phyloP scores from a whole-genome alignment of 2,329 filamentous ascomycete species.

The Mycogone perniciosa region DNA sequence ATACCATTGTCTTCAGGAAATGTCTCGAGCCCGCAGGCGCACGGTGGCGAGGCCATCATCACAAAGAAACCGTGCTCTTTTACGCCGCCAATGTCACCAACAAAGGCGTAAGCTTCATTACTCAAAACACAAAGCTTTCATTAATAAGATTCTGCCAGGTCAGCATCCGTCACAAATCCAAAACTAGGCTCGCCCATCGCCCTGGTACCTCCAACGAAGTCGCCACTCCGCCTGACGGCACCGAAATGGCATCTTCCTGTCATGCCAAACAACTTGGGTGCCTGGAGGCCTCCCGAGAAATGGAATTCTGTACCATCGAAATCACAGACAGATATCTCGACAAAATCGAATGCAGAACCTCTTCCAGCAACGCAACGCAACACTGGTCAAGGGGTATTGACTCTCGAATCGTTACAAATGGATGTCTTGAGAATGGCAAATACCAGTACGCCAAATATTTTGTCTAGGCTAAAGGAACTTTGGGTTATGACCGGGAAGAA shows the following conservation, averaged over 20 bases:
- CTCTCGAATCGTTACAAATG: conserved; percentile 1
- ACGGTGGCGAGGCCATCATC: conserved; percentile 9
- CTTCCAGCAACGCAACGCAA: background rate
- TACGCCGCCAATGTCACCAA: conserved; percentile 25
- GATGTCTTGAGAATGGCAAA: conserved; percentile 6
- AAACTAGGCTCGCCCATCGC: background rate
- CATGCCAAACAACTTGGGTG: conserved; percentile 10
- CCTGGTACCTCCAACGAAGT: conserved; percentile 12
- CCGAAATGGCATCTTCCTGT: background rate
- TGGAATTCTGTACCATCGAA: conserved; percentile 7
- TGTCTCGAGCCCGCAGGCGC: no score
- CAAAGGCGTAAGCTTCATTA: conserved; percentile 21
- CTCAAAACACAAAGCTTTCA: background rate
- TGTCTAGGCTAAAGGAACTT: conserved; percentile 15
- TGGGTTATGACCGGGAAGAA: background rate
- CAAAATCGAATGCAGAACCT: background rate
- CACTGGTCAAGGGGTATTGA: background rate
- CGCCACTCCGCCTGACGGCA: conserved; percentile 7
- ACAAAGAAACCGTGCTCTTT: conserved; percentile 14
- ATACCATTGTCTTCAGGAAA: background rate
- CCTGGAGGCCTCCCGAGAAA: conserved; percentile 4
- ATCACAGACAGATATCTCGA: background rate
- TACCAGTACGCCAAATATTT: conserved; percentile 1
- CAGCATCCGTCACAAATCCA: background rate
- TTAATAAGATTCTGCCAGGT: background rate